Evolutionary conservation across 1,139 yeast genomes (phyloP), one percentile per base, ranked within the genome.

Genomic region (Kurtzmaniella quercitrusa): DNA sequence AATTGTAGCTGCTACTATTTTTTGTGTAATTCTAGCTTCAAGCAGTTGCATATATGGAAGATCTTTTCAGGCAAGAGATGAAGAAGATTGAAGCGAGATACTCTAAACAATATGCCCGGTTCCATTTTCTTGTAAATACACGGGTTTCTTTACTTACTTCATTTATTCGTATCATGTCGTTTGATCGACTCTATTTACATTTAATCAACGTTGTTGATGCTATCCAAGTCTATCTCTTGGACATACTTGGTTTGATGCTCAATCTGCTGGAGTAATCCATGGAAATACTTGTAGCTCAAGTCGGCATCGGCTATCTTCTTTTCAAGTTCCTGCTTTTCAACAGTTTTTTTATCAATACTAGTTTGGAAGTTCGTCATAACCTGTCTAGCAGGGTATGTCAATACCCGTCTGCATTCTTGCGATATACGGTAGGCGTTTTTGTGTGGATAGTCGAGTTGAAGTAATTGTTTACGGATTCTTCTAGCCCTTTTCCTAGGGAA

Each of bases 361-460:
- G 82, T 69, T 53, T 88, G 95, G 65, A 89, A 84, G 38, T 83
- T 81, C 42, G 80, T 78, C 56, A 88, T 78, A 3, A 93, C 88
- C 56, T 89, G 96, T 50, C 91, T 81, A 0, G 88, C 78, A 5
- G 98, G 98, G 56, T 76, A 82, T 54, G 78, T 80, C 55, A 93
- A 70, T 1, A 93, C 96, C 53, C 82, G 80, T 33, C 95, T 75
- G 47, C 89, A 86, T 58, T 93, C 98, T 51, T 79, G 80, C 0
- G 96, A 72, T 9, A 93, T 78, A 47, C 98, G 74, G 43, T 76
- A 76, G 2, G 96, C 82, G 59, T 91, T 91, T 36, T 71, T 59
- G 53, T 86, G 94, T 9, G 86, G 81, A 54, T 88, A 93, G 47
- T 89, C 96, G 54, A 82, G 63, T 17, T 75, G 78, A 32, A 71